Evolutionary conservation across 306 rosid species (phyloP).

Genomic region (Calophaca sinica): DNA sequence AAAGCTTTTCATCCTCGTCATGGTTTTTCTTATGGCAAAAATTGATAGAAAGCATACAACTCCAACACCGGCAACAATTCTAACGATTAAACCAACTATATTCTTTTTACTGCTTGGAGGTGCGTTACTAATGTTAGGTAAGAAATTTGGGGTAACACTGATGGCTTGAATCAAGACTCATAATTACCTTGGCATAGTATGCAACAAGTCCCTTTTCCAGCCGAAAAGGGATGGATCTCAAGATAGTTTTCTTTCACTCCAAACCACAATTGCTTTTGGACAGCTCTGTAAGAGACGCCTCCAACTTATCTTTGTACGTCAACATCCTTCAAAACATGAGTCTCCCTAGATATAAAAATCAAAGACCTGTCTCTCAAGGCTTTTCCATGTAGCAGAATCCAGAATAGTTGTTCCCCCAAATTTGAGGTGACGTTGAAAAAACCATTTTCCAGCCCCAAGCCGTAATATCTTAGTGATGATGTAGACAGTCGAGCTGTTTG

Average conservation of each 20-base stretch:
- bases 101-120: slow-evolving; percentile 59
- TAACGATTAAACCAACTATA: slow-evolving; percentile 62
- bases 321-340: slow-evolving; percentile 64
- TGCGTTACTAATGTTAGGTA: slow-evolving; percentile 60
- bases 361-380: slow-evolving; percentile 75
- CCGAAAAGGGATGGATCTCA: slow-evolving; percentile 88
- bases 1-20: slow-evolving; percentile 58
- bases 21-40: not conserved
- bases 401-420: slow-evolving; percentile 65
- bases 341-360: slow-evolving; percentile 77
- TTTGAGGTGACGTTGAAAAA: slow-evolving; percentile 69
- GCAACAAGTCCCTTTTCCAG: slow-evolving; percentile 91
- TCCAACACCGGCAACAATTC: slow-evolving; percentile 55
- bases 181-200: slow-evolving; percentile 65
- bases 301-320: slow-evolving; percentile 73
- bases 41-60: slow-evolving; percentile 52
- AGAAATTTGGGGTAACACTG: slow-evolving; percentile 75
- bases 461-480: slow-evolving; percentile 84
- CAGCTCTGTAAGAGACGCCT: slow-evolving; percentile 53
- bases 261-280: slow-evolving; percentile 47
- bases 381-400: slow-evolving; percentile 59
- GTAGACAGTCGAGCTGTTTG: slow-evolving; percentile 78
- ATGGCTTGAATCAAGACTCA: slow-evolving; percentile 85
- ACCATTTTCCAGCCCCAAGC: slow-evolving; percentile 77
- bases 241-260: slow-evolving; percentile 65